Evolutionary conservation across 345 rosid genomes (phyloP).

Genomic region (Salix purpurea): DNA sequence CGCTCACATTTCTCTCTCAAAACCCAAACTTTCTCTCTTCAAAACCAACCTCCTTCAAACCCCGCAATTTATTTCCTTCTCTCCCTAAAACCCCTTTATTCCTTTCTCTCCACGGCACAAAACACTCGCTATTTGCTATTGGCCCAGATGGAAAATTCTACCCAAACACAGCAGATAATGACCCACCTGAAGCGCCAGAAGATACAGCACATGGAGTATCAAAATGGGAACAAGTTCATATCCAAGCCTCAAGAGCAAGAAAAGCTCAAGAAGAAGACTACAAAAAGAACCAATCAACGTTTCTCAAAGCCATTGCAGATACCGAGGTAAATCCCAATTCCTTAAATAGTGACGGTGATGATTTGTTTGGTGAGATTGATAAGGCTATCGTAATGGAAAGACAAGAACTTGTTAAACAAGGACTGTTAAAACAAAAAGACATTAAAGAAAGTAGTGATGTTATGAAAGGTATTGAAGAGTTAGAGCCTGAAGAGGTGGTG

Average conservation of each 20-base stretch:
- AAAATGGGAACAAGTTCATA: constrained; percentile 67
- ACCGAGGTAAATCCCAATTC: constrained; percentile 35
- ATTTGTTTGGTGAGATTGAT: constrained; percentile 77
- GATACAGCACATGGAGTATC: constrained; percentile 76
- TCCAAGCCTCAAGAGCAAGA: constrained; percentile 65
- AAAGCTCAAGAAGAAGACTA: constrained; percentile 74
- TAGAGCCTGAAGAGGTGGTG: constrained; percentile 66
- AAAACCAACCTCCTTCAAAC: constrained; percentile 25
- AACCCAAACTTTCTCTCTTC: constrained; percentile 34
- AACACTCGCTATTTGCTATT: constrained; percentile 21
- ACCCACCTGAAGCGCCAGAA: constrained; percentile 88
- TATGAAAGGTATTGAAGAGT: constrained; percentile 42
- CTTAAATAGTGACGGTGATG: constrained; percentile 37
- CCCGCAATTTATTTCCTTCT: constrained; percentile 7
- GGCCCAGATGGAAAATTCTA: constrained; percentile 49
- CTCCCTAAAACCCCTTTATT: constrained; percentile 5
- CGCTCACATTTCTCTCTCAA: constrained; percentile 24
- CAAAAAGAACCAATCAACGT: constrained; percentile 57
- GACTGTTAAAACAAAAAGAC: constrained; percentile 45
- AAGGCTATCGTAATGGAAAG: constrained; percentile 77
- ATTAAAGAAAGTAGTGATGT: constrained; percentile 31
- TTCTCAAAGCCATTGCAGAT: constrained; percentile 77
- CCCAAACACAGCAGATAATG: constrained; percentile 66
- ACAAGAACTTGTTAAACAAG: constrained; percentile 71
- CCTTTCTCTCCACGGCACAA: neutral